Evolutionary conservation across 257 asterid species (phyloP), one percentile per base, ranked within the genome.

Genomic region (Leptodermis oblonga): DNA sequence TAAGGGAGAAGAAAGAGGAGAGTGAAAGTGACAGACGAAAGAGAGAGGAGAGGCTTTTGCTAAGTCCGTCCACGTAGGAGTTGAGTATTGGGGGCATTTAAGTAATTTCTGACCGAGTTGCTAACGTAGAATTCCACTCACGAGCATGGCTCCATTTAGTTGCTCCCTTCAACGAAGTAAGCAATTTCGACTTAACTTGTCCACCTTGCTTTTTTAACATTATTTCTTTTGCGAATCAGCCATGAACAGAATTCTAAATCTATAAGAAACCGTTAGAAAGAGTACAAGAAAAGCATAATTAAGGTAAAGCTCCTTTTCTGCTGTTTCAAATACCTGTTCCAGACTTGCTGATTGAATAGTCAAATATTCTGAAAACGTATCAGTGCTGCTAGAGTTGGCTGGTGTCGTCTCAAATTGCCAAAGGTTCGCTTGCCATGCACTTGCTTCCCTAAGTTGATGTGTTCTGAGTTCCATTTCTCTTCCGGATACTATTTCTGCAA

Each of bases 381-480:
- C 98, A 64, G 74, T 65, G 31, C 10, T 51, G 39, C 86, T 79
- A 59, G 80, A 71, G 78, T 76, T 62, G 31, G 36, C 51, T 72
- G 76, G 69, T 79, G 73, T n/a, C n/a, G n/a, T n/a, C n/a, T n/a
- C n/a, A n/a, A n/a, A n/a, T 59, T 67, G 80, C 85, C 26, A 62
- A 76, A 86, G 77, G 51, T 62, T 51, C 70, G 45, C 83, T 85
- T 56, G 63, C 76, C 99, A 82, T 30, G 94, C 92, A 80, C 83
- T 81, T 87, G 90, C 99, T 87, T 93, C 99, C 70, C 48, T 75
- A 73, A 82, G 78, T 65, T 86, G 99, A 77, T 65, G 82, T 73
- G 73, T 83, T 14, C 70, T 73, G 69, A 93, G 93, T 80, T 78
- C 90, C 75, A 63, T 75, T 80, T 87, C 94, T 82, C 96, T 77